These are phyloP conservation scores for Penicillium waksmanii DNA, from an alignment of 495 filamentous ascomycete genomes.

Conservation along the genomic window DNA sequence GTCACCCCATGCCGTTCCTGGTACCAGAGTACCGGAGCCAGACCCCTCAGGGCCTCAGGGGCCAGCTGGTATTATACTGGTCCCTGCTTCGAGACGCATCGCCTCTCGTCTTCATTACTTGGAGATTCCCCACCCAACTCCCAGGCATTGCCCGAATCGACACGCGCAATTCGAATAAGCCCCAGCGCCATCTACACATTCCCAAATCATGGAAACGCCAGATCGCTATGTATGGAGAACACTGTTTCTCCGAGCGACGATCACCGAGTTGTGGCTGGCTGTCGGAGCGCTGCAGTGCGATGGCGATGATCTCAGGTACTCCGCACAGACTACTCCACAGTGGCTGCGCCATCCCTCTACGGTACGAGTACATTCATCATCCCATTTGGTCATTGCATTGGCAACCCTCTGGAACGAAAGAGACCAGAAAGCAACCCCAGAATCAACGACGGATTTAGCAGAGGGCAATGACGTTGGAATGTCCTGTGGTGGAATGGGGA, in stretches of 20 bases:
- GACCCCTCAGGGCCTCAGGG: background rate
- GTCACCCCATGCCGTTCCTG: background rate
- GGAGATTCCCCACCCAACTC: background rate
- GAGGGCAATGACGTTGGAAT: slow-evolving; percentile 5
- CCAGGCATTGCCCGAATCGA: background rate
- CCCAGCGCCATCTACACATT: background rate
- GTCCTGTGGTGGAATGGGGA: slow-evolving; percentile 1
- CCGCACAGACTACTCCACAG: slow-evolving; percentile 22
- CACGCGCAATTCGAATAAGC: background rate
- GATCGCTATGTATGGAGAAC: background rate
- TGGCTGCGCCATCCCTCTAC: slow-evolving; percentile 18
- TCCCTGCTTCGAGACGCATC: background rate
- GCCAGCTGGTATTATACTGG: background rate
- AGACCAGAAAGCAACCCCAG: background rate
- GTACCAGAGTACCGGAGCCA: background rate
- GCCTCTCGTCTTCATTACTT: background rate
- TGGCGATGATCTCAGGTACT: slow-evolving; percentile 18
- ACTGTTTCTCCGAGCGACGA: slow-evolving; percentile 1
- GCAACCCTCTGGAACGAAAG: background rate
- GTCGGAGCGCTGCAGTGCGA: slow-evolving; percentile 16
- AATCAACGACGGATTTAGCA: background rate
- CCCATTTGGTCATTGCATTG: slow-evolving; percentile 5
- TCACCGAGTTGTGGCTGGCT: slow-evolving; percentile 1
- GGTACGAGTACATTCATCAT: slow-evolving; percentile 30
- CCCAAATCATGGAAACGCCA: background rate